Evolutionary conservation across 2,329 filamentous ascomycete genomes (phyloP).

Genomic region (Monilinia fructigena): DNA sequence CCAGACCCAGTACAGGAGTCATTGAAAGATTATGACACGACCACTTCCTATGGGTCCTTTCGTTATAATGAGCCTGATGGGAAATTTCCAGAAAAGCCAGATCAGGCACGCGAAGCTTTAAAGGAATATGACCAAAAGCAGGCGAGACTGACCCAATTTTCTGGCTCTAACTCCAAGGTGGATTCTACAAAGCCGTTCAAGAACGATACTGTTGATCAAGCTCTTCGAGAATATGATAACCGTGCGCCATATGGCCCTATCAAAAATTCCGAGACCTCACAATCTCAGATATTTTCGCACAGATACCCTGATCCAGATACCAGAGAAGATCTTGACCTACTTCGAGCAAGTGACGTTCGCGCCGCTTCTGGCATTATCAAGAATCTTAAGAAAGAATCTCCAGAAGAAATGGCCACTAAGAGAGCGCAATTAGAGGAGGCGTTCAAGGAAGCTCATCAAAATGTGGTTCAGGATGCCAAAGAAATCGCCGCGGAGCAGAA

Average conservation of each 20-base stretch:
- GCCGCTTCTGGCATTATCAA: conserved; percentile 31
- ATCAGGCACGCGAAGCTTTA: conserved; percentile 40
- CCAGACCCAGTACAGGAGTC: conserved; percentile 32
- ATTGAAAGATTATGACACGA: background rate
- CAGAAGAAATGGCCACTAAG: conserved; percentile 33
- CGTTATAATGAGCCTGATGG: conserved; percentile 33
- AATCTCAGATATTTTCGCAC: background rate
- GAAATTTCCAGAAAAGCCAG: conserved; percentile 30
- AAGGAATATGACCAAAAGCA: conserved; percentile 29
- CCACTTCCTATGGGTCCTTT: conserved; percentile 34
- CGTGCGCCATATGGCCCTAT: background rate
- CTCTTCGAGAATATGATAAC: background rate
- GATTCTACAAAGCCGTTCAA: background rate
- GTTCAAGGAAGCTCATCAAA: conserved; percentile 27
- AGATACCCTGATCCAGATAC: conserved; percentile 17
- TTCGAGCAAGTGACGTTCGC: conserved; percentile 35
- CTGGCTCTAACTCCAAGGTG: background rate
- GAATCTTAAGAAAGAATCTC: conserved; percentile 25
- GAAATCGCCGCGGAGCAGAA: conserved; percentile 23
- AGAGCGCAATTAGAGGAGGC: conserved; percentile 35
- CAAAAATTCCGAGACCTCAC: background rate
- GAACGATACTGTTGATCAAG: background rate
- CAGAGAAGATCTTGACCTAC: conserved; percentile 30
- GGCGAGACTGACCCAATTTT: conserved; percentile 21
- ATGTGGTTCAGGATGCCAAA: conserved; percentile 7